Evolutionary conservation across 1,284 basidiomycete genomes (phyloP), one percentile per base, ranked within the genome.

Genomic region (Phaffia rhodozyma): DNA sequence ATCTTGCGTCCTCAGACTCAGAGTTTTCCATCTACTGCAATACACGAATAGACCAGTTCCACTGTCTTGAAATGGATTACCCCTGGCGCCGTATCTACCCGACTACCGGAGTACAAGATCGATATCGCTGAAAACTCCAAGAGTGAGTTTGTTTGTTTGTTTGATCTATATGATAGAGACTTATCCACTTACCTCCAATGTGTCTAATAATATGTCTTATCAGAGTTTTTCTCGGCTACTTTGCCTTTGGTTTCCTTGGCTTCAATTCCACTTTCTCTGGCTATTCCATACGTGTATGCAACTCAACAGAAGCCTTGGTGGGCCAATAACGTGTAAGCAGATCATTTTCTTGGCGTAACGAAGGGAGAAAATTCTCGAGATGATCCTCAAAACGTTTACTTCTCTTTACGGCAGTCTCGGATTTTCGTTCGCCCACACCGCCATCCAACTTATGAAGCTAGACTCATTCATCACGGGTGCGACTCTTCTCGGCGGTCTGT

Each of bases 401-500:
- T 90, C 16, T 83, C 86, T 1, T 70, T 87, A 51, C 51, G 87
- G 97, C 75, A 72, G 92, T 38, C 79, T 97, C 11, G 88, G 85
- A 0, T 79, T 97, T 50, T 87, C 89, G 0, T 89, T 97, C 72
- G 84, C 87, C 13, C 84, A 88, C 71, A 88, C 87, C 68, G 86
- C 90, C 1, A 79, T 98, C 61, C 82, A 84, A 29, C 75, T 94
- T 65, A 79, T 97, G 70, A 87, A 86, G 72, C 77, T 98, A 50
- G 94, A 98, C 76, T 88, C 87, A 23, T 96, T 97, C 80, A 78
- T 81, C 70, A 97, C 94, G 6, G 94, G 92, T 1, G 81, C 81
- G 61, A 83, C 92, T 63, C 81, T 98, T 20, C 80, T 98, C 1
- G 81, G 79, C 1, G 83, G 87, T 0, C 78, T 96, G 34, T 91